Conservation (phyloP, 306 rosid genomes). For the Cicer pinnatifidum region DNA sequence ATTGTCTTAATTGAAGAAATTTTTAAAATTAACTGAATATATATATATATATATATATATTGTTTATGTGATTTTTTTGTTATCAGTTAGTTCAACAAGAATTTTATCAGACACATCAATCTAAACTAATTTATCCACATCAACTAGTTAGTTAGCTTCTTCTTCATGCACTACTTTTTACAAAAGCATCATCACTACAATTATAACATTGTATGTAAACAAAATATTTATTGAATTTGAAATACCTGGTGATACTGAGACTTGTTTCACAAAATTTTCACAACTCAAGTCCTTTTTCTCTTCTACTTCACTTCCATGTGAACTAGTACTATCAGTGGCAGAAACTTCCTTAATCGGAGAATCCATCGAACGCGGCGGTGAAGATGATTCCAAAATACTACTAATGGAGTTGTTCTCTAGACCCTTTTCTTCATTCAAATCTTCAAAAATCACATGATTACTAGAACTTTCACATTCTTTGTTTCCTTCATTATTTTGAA, state of each 20-base stretch:
- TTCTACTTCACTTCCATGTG: conserved; percentile 39
- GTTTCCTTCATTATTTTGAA: conserved; percentile 35
- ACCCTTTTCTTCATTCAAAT: conserved; percentile 56
- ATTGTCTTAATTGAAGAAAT: no score
- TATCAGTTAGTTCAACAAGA: no score
- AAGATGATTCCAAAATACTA: neutral
- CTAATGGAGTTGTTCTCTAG: conserved; percentile 55
- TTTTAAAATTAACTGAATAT: no score
- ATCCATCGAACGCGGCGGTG: conserved; percentile 43
- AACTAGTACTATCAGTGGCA: conserved; percentile 47
- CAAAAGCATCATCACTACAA: no score
- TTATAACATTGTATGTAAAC: neutral
- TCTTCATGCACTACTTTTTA: no score
- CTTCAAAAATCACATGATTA: conserved; percentile 41
- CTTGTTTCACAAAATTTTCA: conserved; percentile 50
- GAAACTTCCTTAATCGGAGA: conserved; percentile 56
- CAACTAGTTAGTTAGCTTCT: no score
- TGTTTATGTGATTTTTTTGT: no score
- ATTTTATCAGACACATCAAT: no score
- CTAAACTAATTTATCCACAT: no score
- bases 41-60: no score
- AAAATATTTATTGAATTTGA: conserved; percentile 13
- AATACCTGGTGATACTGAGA: conserved; percentile 67
- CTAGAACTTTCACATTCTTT: conserved; percentile 43
- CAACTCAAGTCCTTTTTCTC: conserved; percentile 45